Base-by-base conservation (phyloP, 495 filamentous ascomycete genomes). In the Podospora conica region DNA sequence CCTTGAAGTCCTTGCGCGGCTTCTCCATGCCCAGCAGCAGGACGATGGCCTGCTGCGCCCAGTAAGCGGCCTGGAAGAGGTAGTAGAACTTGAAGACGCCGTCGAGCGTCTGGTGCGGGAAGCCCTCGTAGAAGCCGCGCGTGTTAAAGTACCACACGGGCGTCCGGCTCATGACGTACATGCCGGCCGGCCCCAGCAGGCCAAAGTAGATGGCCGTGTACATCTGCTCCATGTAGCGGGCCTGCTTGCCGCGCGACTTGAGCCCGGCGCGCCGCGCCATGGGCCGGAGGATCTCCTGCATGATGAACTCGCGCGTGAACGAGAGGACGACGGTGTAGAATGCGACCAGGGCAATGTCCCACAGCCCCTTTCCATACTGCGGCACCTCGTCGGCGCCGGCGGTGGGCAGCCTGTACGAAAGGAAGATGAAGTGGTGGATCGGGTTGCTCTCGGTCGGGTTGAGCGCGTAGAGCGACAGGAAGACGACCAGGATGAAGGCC, bases 121-220 rank as follows among this genome's bases (percentile, higher is more conserved):
- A 98, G 9, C 81, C 82, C 77, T 96, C 93, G 74, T 94, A 98
- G 91, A 97, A 96, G 66, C 85, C 92, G 55, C 68, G 69, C 8
- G 91, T 96, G 78, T 96, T 93, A 84, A 98, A 98, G 76, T 97
- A 98, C 95, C 95, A 98, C n/a, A 98, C 85, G 11, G 92, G 88
- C 9, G 92, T 91, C 25, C 85, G 83, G 69, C 82, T 89, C 96
- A 98, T 98, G 65, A 98, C 91, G 70, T 90, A 98, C 75, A 98
- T 78, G 55, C 95, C 95, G 55, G 86, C 87, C 1, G 96, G 95
- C 6, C 92, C 92, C 63, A 96, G 87, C 61, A 97, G 71, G 10
- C 78, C 86, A 73, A 97, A 97, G 81, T 98, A 98, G 29, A 97
- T 82, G n/a, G 92, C 95, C 2, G 94, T 97, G 80, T 98, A 98